Base-by-base conservation (phyloP, 768 basidiomycete genomes). In the Tulasnella sp. region DNA sequence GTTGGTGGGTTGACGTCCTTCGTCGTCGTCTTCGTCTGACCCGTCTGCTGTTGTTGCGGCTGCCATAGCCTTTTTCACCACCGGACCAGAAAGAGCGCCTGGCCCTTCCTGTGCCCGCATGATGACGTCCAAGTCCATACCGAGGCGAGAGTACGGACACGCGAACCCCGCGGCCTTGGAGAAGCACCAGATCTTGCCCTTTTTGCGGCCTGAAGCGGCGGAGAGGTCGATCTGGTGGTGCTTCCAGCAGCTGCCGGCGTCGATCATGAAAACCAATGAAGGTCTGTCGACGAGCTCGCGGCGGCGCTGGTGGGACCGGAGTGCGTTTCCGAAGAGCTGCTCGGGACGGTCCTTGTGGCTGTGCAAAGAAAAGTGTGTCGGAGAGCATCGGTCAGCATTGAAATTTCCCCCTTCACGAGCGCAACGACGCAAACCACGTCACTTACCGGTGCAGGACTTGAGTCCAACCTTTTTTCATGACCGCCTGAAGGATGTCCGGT, bases 151-250 rank as follows among this genome's bases (percentile, higher is more conserved):
- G 51, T 77, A 77, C 37, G 77, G 77, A 29, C 77, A 77, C 18
- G 77, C 10, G 48, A 73, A 77, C 37, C 77, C 77, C 39, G 77
- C 77, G 71, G 71, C 77, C 26, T 71, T 44, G 70, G 77, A 71
- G 55, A 77, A 77, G 70, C 77, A 77, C 77, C 77, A 77, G 39
- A 77, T 77, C 77, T 77, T 77, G 20, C 77, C 77, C 71, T 77
- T 77, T 18, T 73, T 70, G 69, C 77, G 69, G 16, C 77, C 77
- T 9, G 77, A 77, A 11, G 77, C 77, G 69, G 37, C 77, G 16
- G 67, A 73, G 40, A 77, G 40, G 69, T 77, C 77, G 42, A 77
- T 70, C 77, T 77, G 44, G 69, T 77, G 77, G 44, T 77, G 77
- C 70, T 77, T 77, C 77, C 77, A 77, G 77, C 77, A 77, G 42